Base-by-base conservation (phyloP, 2,329 filamentous ascomycete genomes). In the Penicillium verrucosum region DNA sequence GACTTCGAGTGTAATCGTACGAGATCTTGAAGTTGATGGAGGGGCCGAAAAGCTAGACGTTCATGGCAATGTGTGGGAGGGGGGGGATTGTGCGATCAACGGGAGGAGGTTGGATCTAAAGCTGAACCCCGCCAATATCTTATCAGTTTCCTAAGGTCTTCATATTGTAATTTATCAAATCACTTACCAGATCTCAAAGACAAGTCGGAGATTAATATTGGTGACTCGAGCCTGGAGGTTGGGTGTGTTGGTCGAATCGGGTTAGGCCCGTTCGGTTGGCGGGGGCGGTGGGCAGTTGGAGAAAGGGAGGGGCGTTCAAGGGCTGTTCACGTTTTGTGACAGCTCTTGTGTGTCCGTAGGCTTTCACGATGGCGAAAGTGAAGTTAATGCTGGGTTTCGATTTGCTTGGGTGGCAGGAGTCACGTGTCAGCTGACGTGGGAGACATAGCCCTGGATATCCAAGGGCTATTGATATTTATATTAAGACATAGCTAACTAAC, bases 61-160 rank as follows among this genome's bases (percentile, higher is more conserved):
- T 66, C 69, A 72, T 72, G 58, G 59, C 64, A 73, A 59, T 64
- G 62, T 69, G 68, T 66, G 68, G 64, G 65, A 67, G 57, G 48
- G 48, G 49, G 49, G 60, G 65, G 65, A 63, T 70, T 73, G 70
- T 73, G 70, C 70, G 70, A 68, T 68, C 66, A 64, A 60, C 58
- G 56, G 43, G 43, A 38, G 16, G 46, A 25, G 38, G 40, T 49
- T 55, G 55, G 43, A 61, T 62, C 60, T 51, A 54, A 59, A 34
- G 44, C 25, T 49, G 25, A 25, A 52, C 65, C 60, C 67, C 66
- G 64, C 68, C 59, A 65, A 59, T 53, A 51, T 53, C 58, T 61
- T 60, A 62, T 64, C 60, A 61, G 60, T 48, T 58, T 58, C 40
- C 34, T 34, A 34, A 52, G 38, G 48, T 40, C 37, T 49, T 25